A percentile compares a stretch with the other conserved stretches of the same genome.
These are phyloP conservation scores for Lyophyllum decastes DNA, from an alignment of 768 basidiomycete genomes.

Conservation along the genomic window DNA sequence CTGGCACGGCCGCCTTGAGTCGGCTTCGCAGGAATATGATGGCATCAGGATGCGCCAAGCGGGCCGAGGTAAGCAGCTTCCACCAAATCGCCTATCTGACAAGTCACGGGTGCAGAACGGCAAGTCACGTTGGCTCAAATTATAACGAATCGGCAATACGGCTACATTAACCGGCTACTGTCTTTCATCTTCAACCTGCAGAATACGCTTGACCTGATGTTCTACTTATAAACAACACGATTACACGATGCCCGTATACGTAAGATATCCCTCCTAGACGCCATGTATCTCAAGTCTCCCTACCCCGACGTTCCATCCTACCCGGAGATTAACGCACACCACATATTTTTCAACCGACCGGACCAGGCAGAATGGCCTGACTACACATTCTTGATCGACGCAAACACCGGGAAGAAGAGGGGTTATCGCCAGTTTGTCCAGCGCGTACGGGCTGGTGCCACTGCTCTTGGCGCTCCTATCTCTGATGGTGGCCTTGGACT, in stretches of 20 bases:
- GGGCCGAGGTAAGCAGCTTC: no score
- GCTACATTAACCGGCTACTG: background rate
- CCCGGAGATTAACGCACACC: conserved; percentile 55
- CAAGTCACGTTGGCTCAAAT: background rate
- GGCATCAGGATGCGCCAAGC: no score
- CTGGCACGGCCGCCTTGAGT: no score
- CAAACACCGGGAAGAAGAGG: conserved; percentile 45
- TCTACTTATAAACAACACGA: conserved; percentile 4
- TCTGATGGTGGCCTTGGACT: conserved; percentile 60
- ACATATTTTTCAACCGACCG: conserved; percentile 54
- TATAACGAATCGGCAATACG: conserved; percentile 2
- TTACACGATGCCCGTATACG: background rate
- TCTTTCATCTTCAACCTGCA: background rate
- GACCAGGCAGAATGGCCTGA: conserved; percentile 60
- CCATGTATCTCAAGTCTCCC: conserved; percentile 59
- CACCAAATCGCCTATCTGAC: no score
- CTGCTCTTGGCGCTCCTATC: conserved; percentile 50
- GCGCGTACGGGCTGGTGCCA: conserved; percentile 54
- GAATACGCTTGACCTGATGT: background rate
- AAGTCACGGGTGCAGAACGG: background rate
- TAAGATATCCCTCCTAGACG: background rate
- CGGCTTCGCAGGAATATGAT: no score
- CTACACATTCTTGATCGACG: conserved; percentile 57
- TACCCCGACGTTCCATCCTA: conserved; percentile 52
- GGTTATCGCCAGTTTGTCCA: conserved; percentile 51